Evolutionary conservation across 1,284 basidiomycete species (phyloP).

Genomic region (Rugosomyces carneus): DNA sequence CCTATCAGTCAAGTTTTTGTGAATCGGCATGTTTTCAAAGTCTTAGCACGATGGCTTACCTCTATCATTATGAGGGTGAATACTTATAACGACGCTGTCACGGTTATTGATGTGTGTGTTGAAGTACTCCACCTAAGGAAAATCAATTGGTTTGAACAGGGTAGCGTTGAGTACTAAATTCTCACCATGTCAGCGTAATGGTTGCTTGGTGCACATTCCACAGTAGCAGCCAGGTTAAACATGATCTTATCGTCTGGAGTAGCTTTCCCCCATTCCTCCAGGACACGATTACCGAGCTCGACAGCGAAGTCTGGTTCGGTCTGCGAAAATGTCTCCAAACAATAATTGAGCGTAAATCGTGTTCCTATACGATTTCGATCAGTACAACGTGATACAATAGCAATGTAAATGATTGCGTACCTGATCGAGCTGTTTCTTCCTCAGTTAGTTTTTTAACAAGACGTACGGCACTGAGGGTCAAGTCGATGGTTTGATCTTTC

Average conservation of each 20-base stretch:
- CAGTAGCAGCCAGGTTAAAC: slow-evolving; percentile 89
- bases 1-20: slow-evolving; percentile 35
- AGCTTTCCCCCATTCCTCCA: slow-evolving; percentile 69
- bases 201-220: slow-evolving; percentile 87
- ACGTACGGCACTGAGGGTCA: slow-evolving; percentile 77
- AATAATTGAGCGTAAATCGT: slow-evolving; percentile 84
- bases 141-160: no score
- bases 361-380: slow-evolving; percentile 39
- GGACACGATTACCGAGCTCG: slow-evolving; percentile 79
- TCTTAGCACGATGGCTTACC: slow-evolving; percentile 32
- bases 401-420: slow-evolving; percentile 31
- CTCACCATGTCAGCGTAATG: slow-evolving; percentile 82
- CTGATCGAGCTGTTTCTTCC: slow-evolving; percentile 49
- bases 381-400: not conserved
- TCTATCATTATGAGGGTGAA: slow-evolving; percentile 90
- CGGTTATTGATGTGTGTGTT: slow-evolving; percentile 71
- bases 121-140: slow-evolving; percentile 76
- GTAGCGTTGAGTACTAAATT: not conserved
- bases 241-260: slow-evolving; percentile 69
- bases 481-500: slow-evolving; percentile 72
- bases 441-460: slow-evolving; percentile 71
- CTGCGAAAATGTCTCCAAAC: slow-evolving; percentile 89
- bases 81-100: slow-evolving; percentile 73
- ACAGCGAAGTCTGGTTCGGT: slow-evolving; percentile 86
- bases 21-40: not conserved